Base-by-base conservation (phyloP, 2,329 filamentous ascomycete genomes). In the Colletotrichum sp. region DNA sequence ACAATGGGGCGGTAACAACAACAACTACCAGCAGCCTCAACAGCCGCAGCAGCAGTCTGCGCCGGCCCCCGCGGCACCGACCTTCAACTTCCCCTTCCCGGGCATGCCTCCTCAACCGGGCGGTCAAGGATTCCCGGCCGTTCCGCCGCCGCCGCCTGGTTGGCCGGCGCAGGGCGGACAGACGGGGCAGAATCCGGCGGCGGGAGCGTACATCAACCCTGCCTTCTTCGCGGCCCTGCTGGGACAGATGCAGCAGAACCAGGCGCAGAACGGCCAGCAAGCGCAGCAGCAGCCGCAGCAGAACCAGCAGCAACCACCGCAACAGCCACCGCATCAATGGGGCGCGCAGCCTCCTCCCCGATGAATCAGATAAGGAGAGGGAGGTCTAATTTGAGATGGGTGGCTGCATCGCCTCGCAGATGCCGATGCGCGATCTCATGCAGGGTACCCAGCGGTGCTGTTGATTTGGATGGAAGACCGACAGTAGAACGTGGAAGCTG, bases 181-280 rank as follows among this genome's bases (percentile, higher is more conserved):
- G 43, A 74, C 43, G 77, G 78, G 60, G 77, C 84, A 55, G 80
- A 85, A 18, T 82, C 84, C 43, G 82, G 82, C 61, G 84, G 82
- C 61, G 84, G 64, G 87, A 76, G 84, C 88, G 12, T 90, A 90
- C 78, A 87, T 92, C 75, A 92, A 92, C 77, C 91, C 91, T 5
- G 87, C 89, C 2, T 89, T 93, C 80, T 86, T 93, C 73, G 87
- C 89, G 55, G 87, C 86, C 6, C 76, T 89, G 43, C 86, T 89
- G 82, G 84, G 81, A 52, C 87, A 88, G 73, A 85, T 87, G 81
- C 85, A 86, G 77, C 80, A 80, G 64, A 82, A 84, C 61, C 80
- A 80, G 61, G 69, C 18, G 38, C 76, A 73, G 18, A 32, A 74
- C 26, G 80, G 81, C 1, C 81, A 72, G 48, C 77, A 83, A 76